Percentiles rank a stretch among this genome's conserved stretches.
These are phyloP conservation scores for Russula griseocarnosa DNA, from an alignment of 768 basidiomycete species.

Conservation along the genomic window DNA sequence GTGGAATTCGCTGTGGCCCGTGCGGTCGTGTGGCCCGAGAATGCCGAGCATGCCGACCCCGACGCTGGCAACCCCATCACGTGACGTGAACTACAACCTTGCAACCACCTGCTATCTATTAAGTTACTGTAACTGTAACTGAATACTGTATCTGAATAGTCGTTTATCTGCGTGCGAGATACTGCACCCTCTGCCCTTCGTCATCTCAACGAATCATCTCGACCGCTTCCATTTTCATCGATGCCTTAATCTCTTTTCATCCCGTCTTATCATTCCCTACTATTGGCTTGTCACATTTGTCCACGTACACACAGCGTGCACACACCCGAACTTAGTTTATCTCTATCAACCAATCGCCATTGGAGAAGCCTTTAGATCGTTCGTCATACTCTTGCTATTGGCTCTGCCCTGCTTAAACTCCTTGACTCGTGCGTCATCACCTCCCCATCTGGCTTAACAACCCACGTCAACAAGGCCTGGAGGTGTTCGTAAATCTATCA, in stretches of 20 bases:
- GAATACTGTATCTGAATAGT: too few relatives aligned
- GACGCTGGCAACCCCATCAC: conserved; percentile 2
- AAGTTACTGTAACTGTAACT: too few relatives aligned
- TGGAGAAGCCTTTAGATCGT: conserved; percentile 9
- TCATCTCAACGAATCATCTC: conserved; percentile 3
- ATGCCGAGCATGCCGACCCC: background rate
- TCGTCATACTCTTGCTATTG: conserved; percentile 18
- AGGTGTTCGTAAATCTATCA: conserved; percentile 16
- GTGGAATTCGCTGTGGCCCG: background rate
- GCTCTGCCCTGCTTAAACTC: conserved; percentile 15
- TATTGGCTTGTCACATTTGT: conserved; percentile 6
- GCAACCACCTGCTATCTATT: too few relatives aligned
- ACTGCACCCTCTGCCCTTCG: background rate
- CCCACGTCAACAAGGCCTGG: conserved; percentile 17
- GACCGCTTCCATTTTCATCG: background rate
- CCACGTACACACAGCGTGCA: conserved; percentile 11
- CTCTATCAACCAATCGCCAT: conserved; percentile 18
- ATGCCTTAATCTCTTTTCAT: background rate
- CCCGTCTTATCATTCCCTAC: conserved; percentile 4
- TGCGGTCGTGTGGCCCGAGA: too few relatives aligned
- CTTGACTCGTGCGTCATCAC: conserved; percentile 17
- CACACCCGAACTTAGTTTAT: conserved; percentile 15
- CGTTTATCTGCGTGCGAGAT: background rate
- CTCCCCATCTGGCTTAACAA: conserved; percentile 20
- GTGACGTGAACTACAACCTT: too few relatives aligned